Evolutionary conservation across 495 filamentous ascomycete species (phyloP).

Genomic region (Tetracladium marchalianum): DNA sequence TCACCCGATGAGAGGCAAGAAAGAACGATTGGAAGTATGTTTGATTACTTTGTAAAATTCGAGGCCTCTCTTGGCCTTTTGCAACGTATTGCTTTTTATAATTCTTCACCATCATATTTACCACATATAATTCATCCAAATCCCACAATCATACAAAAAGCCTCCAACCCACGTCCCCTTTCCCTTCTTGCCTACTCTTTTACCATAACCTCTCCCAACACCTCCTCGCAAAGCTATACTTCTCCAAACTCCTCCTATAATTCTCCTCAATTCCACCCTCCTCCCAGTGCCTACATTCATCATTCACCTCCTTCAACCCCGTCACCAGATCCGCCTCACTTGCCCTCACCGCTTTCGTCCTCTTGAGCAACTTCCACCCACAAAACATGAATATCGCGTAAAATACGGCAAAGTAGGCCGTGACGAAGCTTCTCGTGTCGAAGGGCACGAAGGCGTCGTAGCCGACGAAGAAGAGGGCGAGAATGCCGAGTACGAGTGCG

Average conservation of each 20-base stretch:
- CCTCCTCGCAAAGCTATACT: slow-evolving; percentile 29
- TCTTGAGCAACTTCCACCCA: slow-evolving; percentile 39
- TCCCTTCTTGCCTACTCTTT: no score
- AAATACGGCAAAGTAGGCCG: slow-evolving; percentile 46
- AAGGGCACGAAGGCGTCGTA: slow-evolving; percentile 38
- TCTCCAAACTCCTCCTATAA: slow-evolving; percentile 14
- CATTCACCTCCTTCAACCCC: slow-evolving; percentile 49
- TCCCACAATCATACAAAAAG: no score
- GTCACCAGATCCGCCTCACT: slow-evolving; percentile 47
- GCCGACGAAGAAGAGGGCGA: slow-evolving; percentile 41
- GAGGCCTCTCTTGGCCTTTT: no score
- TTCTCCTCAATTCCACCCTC: slow-evolving; percentile 24
- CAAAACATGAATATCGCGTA: slow-evolving; percentile 43
- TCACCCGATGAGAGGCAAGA: no score
- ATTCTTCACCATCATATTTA: no score
- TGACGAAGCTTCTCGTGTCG: slow-evolving; percentile 34
- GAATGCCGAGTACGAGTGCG: slow-evolving; percentile 41
- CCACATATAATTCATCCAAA: no score
- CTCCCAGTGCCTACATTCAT: slow-evolving; percentile 23
- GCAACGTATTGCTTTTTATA: no score
- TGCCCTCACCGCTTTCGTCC: slow-evolving; percentile 32
- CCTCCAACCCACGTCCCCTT: no score
- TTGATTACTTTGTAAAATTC: no score
- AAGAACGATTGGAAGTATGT: no score
- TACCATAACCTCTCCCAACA: slow-evolving; percentile 43